Evolutionary conservation across 2,329 filamentous ascomycete species (phyloP), one percentile per base, ranked within the genome.

Genomic region (Cercospora nicotianae): DNA sequence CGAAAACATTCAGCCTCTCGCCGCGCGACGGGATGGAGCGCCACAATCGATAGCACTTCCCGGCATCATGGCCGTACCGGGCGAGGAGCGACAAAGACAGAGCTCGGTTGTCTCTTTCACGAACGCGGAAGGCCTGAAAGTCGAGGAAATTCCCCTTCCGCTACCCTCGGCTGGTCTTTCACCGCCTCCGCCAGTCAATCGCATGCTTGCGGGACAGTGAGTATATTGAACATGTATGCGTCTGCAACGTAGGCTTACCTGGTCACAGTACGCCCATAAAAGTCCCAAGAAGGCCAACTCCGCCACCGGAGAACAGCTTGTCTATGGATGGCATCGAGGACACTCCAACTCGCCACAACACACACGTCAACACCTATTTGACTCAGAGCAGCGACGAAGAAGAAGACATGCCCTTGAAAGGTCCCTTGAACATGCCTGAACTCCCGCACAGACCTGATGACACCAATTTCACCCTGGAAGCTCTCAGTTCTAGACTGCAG

Each of bases 261-360:
- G 2, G 5, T 23, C 5, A 2, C 20, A 51, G 45, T 67, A 79
- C 78, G 6, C 78, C 77, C 2, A 64, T 79, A 12, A 75, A 73
- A 39, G 69, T 70, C 5, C 74, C 76, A 3, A 66, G 66, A 36
- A 71, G 75, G 48, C 75, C 71, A 48, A 70, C 71, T 5, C 77
- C 71, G n/a, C 75, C 71, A 64, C 76, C 73, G 12, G 73, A 73
- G 26, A 62, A 72, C 58, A 70, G 73, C 30, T 67, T 75, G 64
- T 51, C 70, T 1, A 60, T 76, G 60, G 73, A 76, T 13, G 76
- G 70, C 26, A 71, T 77, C 16, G 76, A 77, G 31, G 78, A 79
- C 55, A 79, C 78, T 1, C 78, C 78, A 0, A 79, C 78, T 7
- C 73, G 76, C 5, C 72, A 72, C 67, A 79, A 79, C 64, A 79